These are phyloP conservation scores for Circinella minor DNA, from an alignment of 371 early-diverging fungal species.

Conservation along the genomic window DNA sequence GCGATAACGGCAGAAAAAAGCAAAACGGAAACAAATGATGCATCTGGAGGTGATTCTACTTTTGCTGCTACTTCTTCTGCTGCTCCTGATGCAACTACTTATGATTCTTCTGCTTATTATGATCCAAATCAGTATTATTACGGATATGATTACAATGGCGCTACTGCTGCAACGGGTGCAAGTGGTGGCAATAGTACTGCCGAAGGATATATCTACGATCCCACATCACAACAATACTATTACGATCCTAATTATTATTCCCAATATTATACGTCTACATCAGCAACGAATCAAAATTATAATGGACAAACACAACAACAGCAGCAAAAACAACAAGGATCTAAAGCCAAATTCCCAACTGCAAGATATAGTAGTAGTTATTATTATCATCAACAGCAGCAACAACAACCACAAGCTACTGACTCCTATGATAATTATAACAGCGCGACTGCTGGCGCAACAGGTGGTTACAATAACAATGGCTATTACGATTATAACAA, in stretches of 20 bases:
- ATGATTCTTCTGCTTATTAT: conserved; percentile 20
- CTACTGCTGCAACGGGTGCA: conserved; percentile 13
- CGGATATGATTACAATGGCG: conserved; percentile 37
- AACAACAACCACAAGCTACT: not conserved
- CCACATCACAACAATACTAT: conserved; percentile 21
- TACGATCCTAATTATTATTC: conserved; percentile 43
- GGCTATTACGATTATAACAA: not conserved
- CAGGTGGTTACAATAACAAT: not conserved
- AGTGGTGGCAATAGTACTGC: not conserved
- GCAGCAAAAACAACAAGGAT: conserved; percentile 14
- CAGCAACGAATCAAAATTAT: not conserved
- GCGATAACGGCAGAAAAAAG: not conserved
- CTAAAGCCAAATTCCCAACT: not conserved
- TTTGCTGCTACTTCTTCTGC: not conserved
- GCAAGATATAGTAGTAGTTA: not conserved
- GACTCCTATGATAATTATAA: not conserved
- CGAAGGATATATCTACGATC: conserved; percentile 22
- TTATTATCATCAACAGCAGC: conserved; percentile 9
- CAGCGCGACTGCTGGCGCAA: not conserved
- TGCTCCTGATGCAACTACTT: not conserved
- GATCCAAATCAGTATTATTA: conserved; percentile 31
- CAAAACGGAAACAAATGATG: not conserved
- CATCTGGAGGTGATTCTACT: conserved; percentile 12
- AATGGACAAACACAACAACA: conserved; percentile 6
- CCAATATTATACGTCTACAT: conserved; percentile 29